phyloP scores from a whole-genome alignment of 495 filamentous ascomycete species.

The Aspergillus hancockii region DNA sequence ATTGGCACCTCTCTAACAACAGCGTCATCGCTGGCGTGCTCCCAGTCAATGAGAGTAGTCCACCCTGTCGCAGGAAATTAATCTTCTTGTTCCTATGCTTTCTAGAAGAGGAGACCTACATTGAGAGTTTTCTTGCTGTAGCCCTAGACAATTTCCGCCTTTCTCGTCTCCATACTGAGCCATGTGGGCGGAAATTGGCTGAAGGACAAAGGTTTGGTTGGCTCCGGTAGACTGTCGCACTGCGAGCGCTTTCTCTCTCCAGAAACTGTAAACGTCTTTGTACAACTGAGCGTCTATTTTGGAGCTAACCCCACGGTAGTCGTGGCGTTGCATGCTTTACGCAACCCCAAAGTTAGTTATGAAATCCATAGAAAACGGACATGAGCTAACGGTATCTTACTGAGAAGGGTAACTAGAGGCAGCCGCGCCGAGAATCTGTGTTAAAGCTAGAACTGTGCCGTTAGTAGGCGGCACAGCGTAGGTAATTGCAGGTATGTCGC shows the following conservation, averaged over 20 bases:
- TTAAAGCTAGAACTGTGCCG: neutral
- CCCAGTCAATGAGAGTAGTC: neutral
- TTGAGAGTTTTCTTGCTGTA: neutral
- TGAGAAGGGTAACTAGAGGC: neutral
- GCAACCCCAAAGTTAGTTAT: no score
- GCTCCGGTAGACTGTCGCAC: neutral
- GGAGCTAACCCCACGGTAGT: neutral
- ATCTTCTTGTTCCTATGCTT: no score
- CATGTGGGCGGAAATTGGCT: constrained; percentile 1
- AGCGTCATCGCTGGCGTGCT: neutral
- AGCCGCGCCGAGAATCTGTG: neutral
- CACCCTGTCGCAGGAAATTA: neutral
- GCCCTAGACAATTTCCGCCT: neutral
- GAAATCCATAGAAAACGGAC: no score
- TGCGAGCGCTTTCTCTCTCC: neutral
- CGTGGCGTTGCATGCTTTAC: neutral
- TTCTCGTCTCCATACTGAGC: neutral
- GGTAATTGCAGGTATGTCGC: neutral
- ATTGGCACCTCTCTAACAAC: neutral
- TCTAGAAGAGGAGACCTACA: neutral
- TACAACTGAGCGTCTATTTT: neutral
- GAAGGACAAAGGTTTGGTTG: constrained; percentile 1
- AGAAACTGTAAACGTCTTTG: neutral
- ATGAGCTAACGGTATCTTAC: neutral
- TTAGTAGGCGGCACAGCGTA: neutral